phyloP scores from a whole-genome alignment of 2,329 filamentous ascomycete species.

The Coniella vitis region DNA sequence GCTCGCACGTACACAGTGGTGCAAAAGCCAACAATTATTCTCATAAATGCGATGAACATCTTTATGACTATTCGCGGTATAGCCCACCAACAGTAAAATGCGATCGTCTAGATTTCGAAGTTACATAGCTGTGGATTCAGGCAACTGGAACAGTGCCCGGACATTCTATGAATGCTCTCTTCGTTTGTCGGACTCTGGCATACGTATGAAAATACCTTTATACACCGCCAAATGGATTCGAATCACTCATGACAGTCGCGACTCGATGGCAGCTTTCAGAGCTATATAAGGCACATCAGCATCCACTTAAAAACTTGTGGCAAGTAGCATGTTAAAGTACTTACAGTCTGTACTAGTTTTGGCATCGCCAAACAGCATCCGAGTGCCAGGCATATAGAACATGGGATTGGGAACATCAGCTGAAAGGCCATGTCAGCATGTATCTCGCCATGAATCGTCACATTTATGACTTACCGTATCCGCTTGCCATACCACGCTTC shows the following conservation, averaged over 20 bases:
- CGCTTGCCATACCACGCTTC: slow-evolving; percentile 85
- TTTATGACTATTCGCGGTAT: too few species aligned
- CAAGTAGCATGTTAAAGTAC: slow-evolving; percentile 20
- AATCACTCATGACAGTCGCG: slow-evolving; percentile 11
- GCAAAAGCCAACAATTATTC: too few species aligned
- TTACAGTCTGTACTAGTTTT: slow-evolving; percentile 74
- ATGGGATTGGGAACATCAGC: slow-evolving; percentile 89
- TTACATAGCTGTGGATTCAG: background rate
- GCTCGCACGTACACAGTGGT: too few species aligned
- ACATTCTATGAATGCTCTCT: background rate
- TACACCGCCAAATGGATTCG: background rate
- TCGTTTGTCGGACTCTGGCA: background rate
- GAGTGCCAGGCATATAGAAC: slow-evolving; percentile 85
- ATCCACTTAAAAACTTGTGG: background rate
- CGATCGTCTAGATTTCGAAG: too few species aligned
- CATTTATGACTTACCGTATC: slow-evolving; percentile 58
- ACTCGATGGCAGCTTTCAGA: slow-evolving; percentile 34
- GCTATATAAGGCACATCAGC: slow-evolving; percentile 26
- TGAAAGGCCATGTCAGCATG: slow-evolving; percentile 24
- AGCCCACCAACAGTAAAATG: too few species aligned
- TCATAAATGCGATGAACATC: too few species aligned
- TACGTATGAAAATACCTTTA: background rate
- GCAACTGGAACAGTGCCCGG: background rate
- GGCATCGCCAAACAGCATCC: slow-evolving; percentile 89
- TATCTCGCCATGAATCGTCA: background rate